Percentiles rank a stretch among this genome's conserved stretches.
phyloP scores from a whole-genome alignment of 768 basidiomycete genomes.

The Suillus hirtellus region DNA sequence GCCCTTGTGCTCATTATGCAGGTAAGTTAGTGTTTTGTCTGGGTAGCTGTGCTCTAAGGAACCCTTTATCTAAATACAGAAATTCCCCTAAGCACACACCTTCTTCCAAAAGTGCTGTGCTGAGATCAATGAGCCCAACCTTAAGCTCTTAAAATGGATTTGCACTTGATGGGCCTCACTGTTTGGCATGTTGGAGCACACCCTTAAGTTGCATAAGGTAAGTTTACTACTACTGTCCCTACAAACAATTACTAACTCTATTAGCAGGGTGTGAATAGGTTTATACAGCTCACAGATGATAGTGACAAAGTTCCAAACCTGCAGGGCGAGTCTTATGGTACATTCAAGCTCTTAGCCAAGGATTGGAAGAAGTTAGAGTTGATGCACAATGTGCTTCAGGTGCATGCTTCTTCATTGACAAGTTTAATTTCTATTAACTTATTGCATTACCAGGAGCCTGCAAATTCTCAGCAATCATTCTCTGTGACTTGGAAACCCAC shows the following conservation, averaged over 20 bases:
- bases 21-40: neutral
- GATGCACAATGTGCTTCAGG: neutral
- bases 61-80: neutral
- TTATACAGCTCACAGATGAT: neutral
- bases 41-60: neutral
- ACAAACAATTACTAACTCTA: neutral
- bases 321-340: neutral
- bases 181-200: neutral
- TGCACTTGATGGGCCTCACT: neutral
- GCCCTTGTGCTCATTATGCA: neutral
- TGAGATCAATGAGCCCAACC: neutral
- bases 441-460: neutral
- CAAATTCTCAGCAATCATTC: neutral
- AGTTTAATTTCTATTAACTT: too few relatives aligned
- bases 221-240: neutral
- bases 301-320: neutral
- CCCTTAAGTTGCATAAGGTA: neutral
- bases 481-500: neutral
- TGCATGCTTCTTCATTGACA: too few relatives aligned
- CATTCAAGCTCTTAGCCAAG: neutral
- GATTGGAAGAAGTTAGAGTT: neutral
- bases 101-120: neutral
- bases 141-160: neutral
- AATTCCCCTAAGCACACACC: neutral
- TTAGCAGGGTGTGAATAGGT: neutral